Base-by-base conservation (phyloP, 495 filamentous ascomycete species). In the Xylaria acuta region DNA sequence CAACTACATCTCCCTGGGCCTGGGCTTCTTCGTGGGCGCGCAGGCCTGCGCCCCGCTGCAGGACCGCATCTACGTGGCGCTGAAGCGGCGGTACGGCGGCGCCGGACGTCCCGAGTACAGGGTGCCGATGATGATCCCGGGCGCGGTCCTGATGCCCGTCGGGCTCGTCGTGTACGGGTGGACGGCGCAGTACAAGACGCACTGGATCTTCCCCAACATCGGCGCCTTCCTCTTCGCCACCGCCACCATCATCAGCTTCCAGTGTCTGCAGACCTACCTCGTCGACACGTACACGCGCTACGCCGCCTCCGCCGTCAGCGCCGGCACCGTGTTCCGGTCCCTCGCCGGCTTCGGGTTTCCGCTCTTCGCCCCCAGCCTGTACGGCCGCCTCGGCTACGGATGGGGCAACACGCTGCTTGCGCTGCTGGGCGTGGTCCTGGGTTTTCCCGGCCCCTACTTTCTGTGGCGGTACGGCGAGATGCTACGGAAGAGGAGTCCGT, bases 261-360 rank as follows among this genome's bases (percentile, higher is more conserved):
- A 93, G 80, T 91, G 88, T 73, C 88, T 90, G 45, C 90, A 92
- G 81, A 90, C 89, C 11, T 96, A 93, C 75, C 81, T 94, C 59
- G 88, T 95, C n/a, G 93, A 97, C 76, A 80, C 90, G 7, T 95
- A 94, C 79, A 89, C 89, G 32, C 85, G 87, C 8, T 96, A 88
- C 78, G 92, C 93, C 9, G 93, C 93, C 11, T 90, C 87, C 72
- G 94, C 92, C 1, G 77, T 93, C 16, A 91, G 85, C 0, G 92
- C 94, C 1, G 85, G 84, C 1, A 88, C 90, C 3, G 87, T 94
- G 16, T 76, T 95, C 73, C 84, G 93, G 22, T 89, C 84, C 30
- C 56, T 94, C 18, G 89, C 90, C 1, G 92, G 92, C 2, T 94
- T 94, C 75, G 87, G 85, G 18, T 95, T 96, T 71, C 93, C 93